Evolutionary conservation across 2,329 filamentous ascomycete species (phyloP), one percentile per base, ranked within the genome.

Genomic region (Fusarium miscanthi): DNA sequence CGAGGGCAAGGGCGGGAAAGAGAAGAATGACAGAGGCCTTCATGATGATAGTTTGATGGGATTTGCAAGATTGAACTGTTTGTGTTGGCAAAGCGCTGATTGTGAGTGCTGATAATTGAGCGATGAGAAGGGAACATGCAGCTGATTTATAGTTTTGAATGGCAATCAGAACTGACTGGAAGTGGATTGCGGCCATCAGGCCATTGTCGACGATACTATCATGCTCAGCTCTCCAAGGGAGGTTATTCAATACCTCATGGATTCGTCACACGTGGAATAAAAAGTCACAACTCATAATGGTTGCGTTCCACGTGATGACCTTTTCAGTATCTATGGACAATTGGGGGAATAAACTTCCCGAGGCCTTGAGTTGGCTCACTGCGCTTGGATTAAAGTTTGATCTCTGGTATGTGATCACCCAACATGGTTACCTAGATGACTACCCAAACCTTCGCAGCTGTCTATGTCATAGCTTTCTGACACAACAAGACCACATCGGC

Each of bases 131-230:
- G n/a, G 48, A 25, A 6, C 6, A 51, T 6, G 6, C 3, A 23
- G 16, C 4, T 0, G 3, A 12, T 35, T 51, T 51, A 51, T 51
- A 51, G 16, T 51, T 35, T 7, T 11, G 8, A 2, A 8, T 4
- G 17, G 30, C 8, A 2, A 13, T 10, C 5, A 1, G 5, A 19
- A 31, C 4, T 17, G 3, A 3, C 5, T 5, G 3, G 0, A 2
- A 33, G 8, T 17, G 30, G 7, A 33, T 4, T n/a, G 4, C 2
- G 2, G 2, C 5, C 13, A 30, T 14, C 9, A 13, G 8, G 8
- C n/a, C 21, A 23, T 23, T 23, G 14, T 5, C 2, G 2, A 23
- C 9, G 9, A 19, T 49, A 5, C 3, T 9, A 13, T 3, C 14
- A 7, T 17, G 2, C 11, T 2, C 9, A 0, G 23, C 3, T 19